A percentile compares a stretch with the other conserved stretches of the same genome.
Conservation (phyloP, 23 red algal genomes). For the Pyropia yezoensis region DNA sequence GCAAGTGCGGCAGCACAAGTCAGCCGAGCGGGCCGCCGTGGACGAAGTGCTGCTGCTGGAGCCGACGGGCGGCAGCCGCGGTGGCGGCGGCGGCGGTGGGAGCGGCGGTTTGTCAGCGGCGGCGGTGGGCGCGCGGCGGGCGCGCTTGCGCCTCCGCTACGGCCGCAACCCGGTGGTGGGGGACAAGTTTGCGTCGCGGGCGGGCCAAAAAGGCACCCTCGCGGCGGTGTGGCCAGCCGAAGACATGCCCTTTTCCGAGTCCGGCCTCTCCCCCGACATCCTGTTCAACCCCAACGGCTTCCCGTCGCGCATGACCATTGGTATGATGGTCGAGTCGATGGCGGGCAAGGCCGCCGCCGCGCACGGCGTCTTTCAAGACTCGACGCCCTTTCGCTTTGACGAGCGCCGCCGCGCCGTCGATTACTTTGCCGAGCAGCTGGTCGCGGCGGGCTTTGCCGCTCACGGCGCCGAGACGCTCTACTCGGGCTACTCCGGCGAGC, state of each 20-base stretch:
- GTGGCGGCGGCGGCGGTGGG: too few relatives aligned
- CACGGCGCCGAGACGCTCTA: conserved; percentile 71
- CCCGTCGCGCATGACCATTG: conserved; percentile 98
- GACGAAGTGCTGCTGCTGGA: too few relatives aligned
- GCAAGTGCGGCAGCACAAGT: conserved; percentile 3
- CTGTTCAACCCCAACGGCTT: conserved; percentile 99
- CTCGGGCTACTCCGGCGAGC: conserved; percentile 85
- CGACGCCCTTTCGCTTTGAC: conserved; percentile 69
- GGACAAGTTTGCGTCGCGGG: conserved; percentile 94
- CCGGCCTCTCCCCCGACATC: conserved; percentile 94
- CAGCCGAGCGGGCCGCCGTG: too few relatives aligned
- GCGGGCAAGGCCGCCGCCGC: conserved; percentile 68
- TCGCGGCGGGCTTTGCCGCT: conserved; percentile 61
- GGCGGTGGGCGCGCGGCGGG: conserved; percentile 29
- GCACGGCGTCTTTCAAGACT: conserved; percentile 53
- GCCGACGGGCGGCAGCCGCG: too few relatives aligned
- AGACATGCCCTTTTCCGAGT: conserved; percentile 95
- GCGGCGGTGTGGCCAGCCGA: conserved; percentile 66
- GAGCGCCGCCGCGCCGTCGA: conserved; percentile 54
- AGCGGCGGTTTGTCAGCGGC: background rate
- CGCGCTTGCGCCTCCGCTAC: conserved; percentile 48
- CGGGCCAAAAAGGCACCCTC: conserved; percentile 92
- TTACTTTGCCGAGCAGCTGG: conserved; percentile 62
- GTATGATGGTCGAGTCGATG: conserved; percentile 96
- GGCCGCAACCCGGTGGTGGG: conserved; percentile 73